phyloP scores from a whole-genome alignment of 148 eudicot genomes.

The Euryodendron excelsum region DNA sequence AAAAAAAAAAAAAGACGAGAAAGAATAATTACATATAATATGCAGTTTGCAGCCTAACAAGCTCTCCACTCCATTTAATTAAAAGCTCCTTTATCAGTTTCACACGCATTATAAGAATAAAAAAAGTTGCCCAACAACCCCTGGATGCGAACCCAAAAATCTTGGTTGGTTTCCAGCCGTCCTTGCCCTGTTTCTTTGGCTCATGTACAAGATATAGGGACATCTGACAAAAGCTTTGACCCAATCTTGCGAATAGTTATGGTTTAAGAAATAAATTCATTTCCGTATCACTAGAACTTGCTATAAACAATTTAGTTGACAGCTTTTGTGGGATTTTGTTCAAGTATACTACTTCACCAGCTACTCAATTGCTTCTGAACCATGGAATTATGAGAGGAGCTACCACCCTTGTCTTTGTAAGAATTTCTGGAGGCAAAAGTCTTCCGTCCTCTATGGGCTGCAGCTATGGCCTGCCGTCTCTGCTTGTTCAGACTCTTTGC shows the following conservation, averaged over 20 bases:
- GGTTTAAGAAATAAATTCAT: neutral
- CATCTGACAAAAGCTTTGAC: no score
- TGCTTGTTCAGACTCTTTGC: slow-evolving; percentile 72
- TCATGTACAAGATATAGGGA: neutral
- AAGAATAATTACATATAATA: neutral
- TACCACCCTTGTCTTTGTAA: slow-evolving; percentile 92
- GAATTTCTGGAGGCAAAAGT: slow-evolving; percentile 53
- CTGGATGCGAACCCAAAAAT: neutral
- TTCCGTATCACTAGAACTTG: neutral
- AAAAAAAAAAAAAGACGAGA: neutral
- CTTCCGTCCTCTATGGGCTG: slow-evolving; percentile 66
- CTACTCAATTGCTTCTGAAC: slow-evolving; percentile 50
- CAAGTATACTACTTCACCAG: slow-evolving; percentile 42
- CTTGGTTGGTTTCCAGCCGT: neutral
- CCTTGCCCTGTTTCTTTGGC: neutral
- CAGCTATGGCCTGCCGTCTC: slow-evolving; percentile 72
- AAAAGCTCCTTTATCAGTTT: neutral
- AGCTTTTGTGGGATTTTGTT: neutral
- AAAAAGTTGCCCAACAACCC: neutral
- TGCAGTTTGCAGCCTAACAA: neutral
- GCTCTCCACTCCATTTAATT: neutral
- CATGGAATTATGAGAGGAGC: slow-evolving; percentile 72
- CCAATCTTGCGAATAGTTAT: neutral
- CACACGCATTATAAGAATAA: neutral
- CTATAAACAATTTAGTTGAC: neutral